phyloP scores from a whole-genome alignment of 2,329 filamentous ascomycete genomes.

The Keithomyces neogunnii region DNA sequence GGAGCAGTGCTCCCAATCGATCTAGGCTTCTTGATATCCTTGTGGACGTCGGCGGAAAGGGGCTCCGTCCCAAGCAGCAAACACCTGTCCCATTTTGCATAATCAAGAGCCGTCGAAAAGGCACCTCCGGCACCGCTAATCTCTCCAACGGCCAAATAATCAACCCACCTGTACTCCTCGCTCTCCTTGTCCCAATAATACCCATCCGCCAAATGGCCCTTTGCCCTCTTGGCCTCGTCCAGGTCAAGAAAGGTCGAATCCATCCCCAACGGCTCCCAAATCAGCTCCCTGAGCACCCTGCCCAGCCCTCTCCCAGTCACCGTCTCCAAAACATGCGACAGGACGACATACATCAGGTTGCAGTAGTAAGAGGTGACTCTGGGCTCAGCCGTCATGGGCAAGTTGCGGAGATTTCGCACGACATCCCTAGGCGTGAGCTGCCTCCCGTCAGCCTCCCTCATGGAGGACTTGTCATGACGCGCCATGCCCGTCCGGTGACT shows the following conservation, averaged over 20 bases:
- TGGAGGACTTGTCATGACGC: conserved; percentile 25
- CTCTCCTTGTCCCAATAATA: conserved; percentile 29
- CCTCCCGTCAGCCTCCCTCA: conserved; percentile 19
- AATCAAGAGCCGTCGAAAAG: conserved; percentile 40
- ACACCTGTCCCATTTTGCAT: conserved; percentile 41
- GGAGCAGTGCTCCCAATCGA: conserved; percentile 15
- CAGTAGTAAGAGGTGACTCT: conserved; percentile 37
- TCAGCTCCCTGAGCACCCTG: conserved; percentile 27
- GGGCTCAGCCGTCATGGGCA: conserved; percentile 33
- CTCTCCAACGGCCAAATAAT: conserved; percentile 17
- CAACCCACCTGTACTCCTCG: conserved; percentile 12
- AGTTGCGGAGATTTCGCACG: conserved; percentile 33
- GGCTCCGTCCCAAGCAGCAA: conserved; percentile 26
- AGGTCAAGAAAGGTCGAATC: conserved; percentile 27
- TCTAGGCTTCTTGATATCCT: conserved; percentile 21
- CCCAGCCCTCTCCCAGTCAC: conserved; percentile 27
- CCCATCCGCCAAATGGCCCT: conserved; percentile 28
- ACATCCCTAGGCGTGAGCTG: conserved; percentile 23
- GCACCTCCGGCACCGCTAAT: conserved; percentile 31
- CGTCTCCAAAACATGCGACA: conserved; percentile 35
- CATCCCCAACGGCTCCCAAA: conserved; percentile 40
- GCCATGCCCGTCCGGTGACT: conserved; percentile 44
- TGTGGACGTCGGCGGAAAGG: conserved; percentile 16
- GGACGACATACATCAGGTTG: conserved; percentile 39
- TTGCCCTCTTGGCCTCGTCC: conserved; percentile 15